Base-by-base conservation (phyloP, 441 rosid species). In the Jatropha podagrica region DNA sequence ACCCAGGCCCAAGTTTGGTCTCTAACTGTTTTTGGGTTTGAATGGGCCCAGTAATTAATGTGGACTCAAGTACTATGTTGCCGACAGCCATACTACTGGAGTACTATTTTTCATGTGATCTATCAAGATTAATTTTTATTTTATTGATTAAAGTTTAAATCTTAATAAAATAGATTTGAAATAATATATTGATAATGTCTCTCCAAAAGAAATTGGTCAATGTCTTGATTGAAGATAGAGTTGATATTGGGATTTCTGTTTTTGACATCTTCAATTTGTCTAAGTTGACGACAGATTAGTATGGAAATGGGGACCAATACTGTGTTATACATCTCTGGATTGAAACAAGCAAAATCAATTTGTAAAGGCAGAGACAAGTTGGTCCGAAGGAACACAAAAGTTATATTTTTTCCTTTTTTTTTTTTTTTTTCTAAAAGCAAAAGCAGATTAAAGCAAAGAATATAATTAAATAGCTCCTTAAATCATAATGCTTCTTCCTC, bases 331-430 rank as follows among this genome's bases (percentile, higher is more conserved):
- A 5, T 73, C 62, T 76, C 66, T 66, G 38, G 61, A 73, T 49
- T 51, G 32, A n/a, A 65, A n/a, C 23, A 15, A 11, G 49, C 77
- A 74, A 68, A 46, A 38, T 68, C 15, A 61, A 6, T 58, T 4
- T 49, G 58, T 7, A 81, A 82, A 77, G 77, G 65, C 15, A 18
- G 58, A 75, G 51, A 61, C 78, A 77, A 73, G 80, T 73, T 66
- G 86, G 84, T 26, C 77, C 79, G 52, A 65, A 54, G 62, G 48
- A 23, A 17, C 58, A 68, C 42, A 23, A 67, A 69, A 75, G 76
- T 1, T 32, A 66, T 74, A 71, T 77, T 66, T 70, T 76, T 55
- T 69, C 66, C 37, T 55, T 70, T 32, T 41, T 74, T 23, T 70
- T 32, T 41, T 74, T 23, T 60, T 1, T 32, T 32, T 32, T 32